Base-by-base conservation (phyloP, 768 basidiomycete species). In the Lactifluus rugatus region DNA sequence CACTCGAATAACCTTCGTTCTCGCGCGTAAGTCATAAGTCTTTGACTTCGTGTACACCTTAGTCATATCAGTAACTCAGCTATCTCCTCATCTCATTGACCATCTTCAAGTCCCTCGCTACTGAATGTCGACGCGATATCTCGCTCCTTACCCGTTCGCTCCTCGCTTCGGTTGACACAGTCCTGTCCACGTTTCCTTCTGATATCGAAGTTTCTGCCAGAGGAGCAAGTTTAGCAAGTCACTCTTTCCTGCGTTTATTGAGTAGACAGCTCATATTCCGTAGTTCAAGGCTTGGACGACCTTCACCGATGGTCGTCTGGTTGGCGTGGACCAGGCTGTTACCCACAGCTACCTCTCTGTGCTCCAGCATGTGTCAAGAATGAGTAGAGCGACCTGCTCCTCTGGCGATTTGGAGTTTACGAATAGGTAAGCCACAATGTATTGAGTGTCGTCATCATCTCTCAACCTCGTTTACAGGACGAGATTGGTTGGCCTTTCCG, bases 271-370 rank as follows among this genome's bases (percentile, higher is more conserved):
- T 56, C n/a, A 49, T 37, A 14, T 19, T 31, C 65, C n/a, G 44
- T 64, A 93, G 87, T 92, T 95, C 66, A 89, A 86, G 3, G 86
- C 91, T 1, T 97, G 91, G 87, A 86, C 87, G 19, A 93, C 93
- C 16, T 96, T 85, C 64, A 92, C 93, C 21, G 87, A 94, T 64
- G 91, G 92, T 0, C 83, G 84, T 54, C 74, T 88, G 41, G 83
- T 94, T 61, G 89, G 88, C 26, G 81, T 85, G 13, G 93, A 95
- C 66, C 80, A 79, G 55, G 71, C 67, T 31, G 73, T 90, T 49
- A 88, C 89, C 0, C 74, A 75, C 26, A 78, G 84, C 56, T 95
- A 95, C 70, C 71, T 90, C 32, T 75, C 78, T 8, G 79, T 82
- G 31, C 77, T 95, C 37, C 71, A 70, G 11, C 80, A 76, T 58